Percentiles rank a stretch among this genome's conserved stretches.
Evolutionary conservation across 768 basidiomycete species (phyloP).

Genomic region (Daedaleopsis nitida): DNA sequence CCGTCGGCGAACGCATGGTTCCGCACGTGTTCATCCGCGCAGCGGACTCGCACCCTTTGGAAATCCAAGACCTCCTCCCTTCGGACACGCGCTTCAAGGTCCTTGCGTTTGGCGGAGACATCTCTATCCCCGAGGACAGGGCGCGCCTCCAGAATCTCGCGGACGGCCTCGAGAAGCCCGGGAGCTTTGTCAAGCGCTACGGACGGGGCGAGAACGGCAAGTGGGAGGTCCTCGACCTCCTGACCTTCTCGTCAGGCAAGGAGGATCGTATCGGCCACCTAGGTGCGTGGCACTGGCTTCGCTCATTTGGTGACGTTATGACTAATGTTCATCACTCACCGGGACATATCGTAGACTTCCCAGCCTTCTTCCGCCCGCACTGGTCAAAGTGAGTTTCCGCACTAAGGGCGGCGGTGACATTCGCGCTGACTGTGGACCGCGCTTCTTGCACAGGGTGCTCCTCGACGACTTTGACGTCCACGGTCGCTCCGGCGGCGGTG

Average conservation of each 20-base stretch:
- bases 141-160: slow-evolving; percentile 24
- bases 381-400: slow-evolving; percentile 55
- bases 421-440: neutral
- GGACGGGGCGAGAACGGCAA: slow-evolving; percentile 4
- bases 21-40: slow-evolving; percentile 49
- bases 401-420: no score
- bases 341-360: slow-evolving; percentile 36
- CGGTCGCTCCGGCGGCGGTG: slow-evolving; percentile 51
- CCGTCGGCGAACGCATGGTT: slow-evolving; percentile 52
- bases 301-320: no score
- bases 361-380: slow-evolving; percentile 49
- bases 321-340: neutral
- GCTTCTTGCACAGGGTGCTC: slow-evolving; percentile 45
- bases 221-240: slow-evolving; percentile 14
- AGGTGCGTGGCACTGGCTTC: neutral
- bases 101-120: slow-evolving; percentile 47
- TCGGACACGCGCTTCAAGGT: slow-evolving; percentile 53
- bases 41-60: slow-evolving; percentile 46
- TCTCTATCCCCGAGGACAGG: slow-evolving; percentile 24
- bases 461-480: slow-evolving; percentile 56
- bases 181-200: slow-evolving; percentile 23
- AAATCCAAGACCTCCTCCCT: slow-evolving; percentile 52
- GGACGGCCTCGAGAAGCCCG: slow-evolving; percentile 18
- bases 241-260: slow-evolving; percentile 17
- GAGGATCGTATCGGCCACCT: slow-evolving; percentile 15